phyloP scores from a whole-genome alignment of 768 basidiomycete genomes.

The Obba rivulosa region DNA sequence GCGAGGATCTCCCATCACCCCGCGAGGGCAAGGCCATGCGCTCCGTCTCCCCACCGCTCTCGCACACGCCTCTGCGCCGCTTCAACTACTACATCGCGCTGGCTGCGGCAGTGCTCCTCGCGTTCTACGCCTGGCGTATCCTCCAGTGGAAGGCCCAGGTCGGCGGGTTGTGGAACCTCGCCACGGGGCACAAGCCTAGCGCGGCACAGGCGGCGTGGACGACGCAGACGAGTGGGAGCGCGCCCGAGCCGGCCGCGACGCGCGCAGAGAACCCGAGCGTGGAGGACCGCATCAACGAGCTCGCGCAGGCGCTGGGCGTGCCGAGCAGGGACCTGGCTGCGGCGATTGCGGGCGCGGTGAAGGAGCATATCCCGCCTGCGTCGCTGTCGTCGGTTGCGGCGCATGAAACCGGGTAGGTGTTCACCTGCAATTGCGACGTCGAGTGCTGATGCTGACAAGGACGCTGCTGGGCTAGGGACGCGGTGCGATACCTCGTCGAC shows the following conservation, averaged over 20 bases:
- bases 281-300: constrained; percentile 51
- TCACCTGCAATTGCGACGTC: not conserved
- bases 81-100: constrained; percentile 47
- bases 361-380: constrained; percentile 53
- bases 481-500: constrained; percentile 19
- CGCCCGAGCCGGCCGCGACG: constrained; percentile 2
- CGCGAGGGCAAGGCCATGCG: constrained; percentile 22
- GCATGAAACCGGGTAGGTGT: constrained; percentile 34
- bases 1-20: constrained; percentile 22
- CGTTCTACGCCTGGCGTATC: constrained; percentile 47
- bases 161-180: constrained; percentile 59
- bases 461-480: constrained; percentile 7
- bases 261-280: constrained; percentile 26
- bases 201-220: constrained; percentile 3
- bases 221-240: constrained; percentile 5
- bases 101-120: constrained; percentile 36
- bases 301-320: constrained; percentile 61
- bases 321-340: constrained; percentile 53
- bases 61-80: constrained; percentile 35
- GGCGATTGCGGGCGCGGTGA: constrained; percentile 58
- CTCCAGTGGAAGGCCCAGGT: constrained; percentile 46
- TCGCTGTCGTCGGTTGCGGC: constrained; percentile 52
- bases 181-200: constrained; percentile 5
- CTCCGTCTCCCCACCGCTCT: constrained; percentile 40
- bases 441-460: too few relatives aligned